Conservation (phyloP, 106 monocot genomes). For the Agapanthus africanus region DNA sequence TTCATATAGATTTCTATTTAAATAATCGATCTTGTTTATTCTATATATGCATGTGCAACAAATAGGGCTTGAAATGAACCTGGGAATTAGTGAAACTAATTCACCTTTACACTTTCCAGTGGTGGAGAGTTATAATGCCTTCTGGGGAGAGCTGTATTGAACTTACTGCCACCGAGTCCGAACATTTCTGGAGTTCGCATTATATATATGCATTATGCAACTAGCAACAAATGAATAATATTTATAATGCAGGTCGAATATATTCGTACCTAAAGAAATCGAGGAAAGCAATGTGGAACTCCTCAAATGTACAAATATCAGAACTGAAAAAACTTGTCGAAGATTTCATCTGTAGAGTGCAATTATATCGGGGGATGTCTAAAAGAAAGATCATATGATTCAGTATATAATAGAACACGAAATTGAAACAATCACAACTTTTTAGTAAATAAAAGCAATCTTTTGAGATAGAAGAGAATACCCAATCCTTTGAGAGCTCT, state of each 20-base stretch:
- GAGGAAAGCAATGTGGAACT: conserved; percentile 1
- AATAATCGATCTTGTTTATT: too few species aligned
- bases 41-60: too few species aligned
- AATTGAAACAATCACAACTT: not conserved
- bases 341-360: not conserved
- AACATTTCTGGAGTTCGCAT: not conserved
- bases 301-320: not conserved
- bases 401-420: not conserved
- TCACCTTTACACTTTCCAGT: not conserved
- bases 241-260: not conserved
- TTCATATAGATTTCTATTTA: too few species aligned
- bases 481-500: not conserved
- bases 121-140: not conserved
- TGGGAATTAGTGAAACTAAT: too few species aligned
- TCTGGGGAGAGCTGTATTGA: not conserved
- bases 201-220: not conserved
- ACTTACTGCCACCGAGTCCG: not conserved
- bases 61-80: too few species aligned
- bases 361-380: not conserved
- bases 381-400: not conserved
- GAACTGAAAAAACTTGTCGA: not conserved
- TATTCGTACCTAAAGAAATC: not conserved
- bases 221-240: not conserved
- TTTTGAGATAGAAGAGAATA: not conserved
- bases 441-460: not conserved